Evolutionary conservation across 2,329 filamentous ascomycete genomes (phyloP).

Genomic region (Dactylonectria macrodidyma): DNA sequence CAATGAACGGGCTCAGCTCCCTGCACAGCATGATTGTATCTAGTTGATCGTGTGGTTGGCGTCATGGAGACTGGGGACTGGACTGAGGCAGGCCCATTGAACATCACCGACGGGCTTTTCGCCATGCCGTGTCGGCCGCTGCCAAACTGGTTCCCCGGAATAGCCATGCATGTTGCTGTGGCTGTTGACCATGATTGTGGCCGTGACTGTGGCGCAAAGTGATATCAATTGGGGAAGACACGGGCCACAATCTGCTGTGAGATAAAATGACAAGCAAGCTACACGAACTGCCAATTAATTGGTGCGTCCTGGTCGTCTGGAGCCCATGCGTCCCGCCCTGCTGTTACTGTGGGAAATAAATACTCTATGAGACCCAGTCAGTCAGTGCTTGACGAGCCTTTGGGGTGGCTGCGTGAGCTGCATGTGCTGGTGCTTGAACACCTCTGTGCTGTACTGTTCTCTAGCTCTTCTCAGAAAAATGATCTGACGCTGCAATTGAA

Average conservation of each 20-base stretch:
- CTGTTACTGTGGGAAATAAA: constrained; percentile 1
- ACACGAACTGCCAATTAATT: constrained; percentile 30
- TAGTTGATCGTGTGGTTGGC: background rate
- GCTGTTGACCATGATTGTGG: constrained; percentile 36
- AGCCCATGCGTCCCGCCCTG: constrained; percentile 15
- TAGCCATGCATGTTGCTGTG: constrained; percentile 34
- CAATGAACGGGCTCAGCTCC: background rate
- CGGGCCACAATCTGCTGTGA: constrained; percentile 26
- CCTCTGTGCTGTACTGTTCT: background rate
- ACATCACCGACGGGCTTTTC: constrained; percentile 11
- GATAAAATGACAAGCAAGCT: constrained; percentile 29
- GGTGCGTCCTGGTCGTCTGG: constrained; percentile 12
- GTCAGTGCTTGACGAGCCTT: background rate
- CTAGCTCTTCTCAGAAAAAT: background rate
- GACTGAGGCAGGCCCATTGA: background rate
- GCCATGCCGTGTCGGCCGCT: background rate
- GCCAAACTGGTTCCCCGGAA: background rate
- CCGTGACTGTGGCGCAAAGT: constrained; percentile 37
- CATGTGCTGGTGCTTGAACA: background rate
- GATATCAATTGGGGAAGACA: constrained; percentile 35
- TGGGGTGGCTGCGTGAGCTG: too few species aligned
- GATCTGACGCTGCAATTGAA: constrained; percentile 13
- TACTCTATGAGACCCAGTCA: background rate
- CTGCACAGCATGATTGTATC: background rate
- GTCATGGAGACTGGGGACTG: background rate